These are phyloP conservation scores for Tylopilus subfusipes DNA, from an alignment of 768 basidiomycete genomes.

Conservation along the genomic window DNA sequence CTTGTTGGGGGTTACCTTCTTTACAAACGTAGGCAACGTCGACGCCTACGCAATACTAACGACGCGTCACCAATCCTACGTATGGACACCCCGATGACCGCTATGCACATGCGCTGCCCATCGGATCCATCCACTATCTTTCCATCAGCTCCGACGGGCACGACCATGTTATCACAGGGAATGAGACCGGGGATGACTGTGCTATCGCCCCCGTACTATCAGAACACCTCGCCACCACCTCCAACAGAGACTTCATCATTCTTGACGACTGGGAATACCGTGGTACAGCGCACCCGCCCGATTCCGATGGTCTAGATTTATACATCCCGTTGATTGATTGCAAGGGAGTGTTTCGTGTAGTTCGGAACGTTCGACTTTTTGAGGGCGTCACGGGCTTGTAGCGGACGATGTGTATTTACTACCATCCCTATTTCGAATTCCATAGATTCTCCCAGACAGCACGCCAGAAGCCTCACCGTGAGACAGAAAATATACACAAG, in stretches of 20 bases:
- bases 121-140: conserved; percentile 10
- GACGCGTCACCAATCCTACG: neutral
- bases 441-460: too few species aligned
- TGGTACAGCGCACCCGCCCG: conserved; percentile 4
- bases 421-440: too few species aligned
- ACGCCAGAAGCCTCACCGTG: too few species aligned
- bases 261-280: conserved; percentile 1
- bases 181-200: neutral
- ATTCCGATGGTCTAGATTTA: conserved; percentile 22
- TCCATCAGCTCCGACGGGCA: neutral
- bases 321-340: neutral
- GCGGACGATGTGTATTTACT: too few species aligned
- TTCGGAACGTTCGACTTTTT: neutral
- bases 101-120: conserved; percentile 3
- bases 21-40: conserved; percentile 10
- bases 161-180: neutral
- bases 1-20: conserved; percentile 15
- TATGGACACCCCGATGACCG: neutral
- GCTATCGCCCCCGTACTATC: conserved; percentile 1
- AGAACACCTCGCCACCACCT: conserved; percentile 5
- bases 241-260: conserved; percentile 12
- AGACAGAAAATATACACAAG: too few species aligned
- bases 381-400: too few species aligned
- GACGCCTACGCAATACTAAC: neutral
- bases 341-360: neutral